Base-by-base conservation (phyloP, 306 rosid genomes). In the Mimosa pudica region DNA sequence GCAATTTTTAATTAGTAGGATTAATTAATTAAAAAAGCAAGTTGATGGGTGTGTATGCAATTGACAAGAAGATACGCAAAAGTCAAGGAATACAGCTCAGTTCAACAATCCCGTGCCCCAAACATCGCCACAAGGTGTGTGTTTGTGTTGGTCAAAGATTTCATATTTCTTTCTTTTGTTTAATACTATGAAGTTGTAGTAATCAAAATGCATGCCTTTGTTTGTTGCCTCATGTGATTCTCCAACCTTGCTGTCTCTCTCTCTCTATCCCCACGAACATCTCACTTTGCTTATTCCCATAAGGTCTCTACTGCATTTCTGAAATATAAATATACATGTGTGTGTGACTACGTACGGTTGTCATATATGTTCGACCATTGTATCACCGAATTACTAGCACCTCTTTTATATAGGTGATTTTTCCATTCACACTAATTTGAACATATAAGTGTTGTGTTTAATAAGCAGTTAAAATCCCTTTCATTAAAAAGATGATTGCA, bases 121-220 rank as follows among this genome's bases (percentile, higher is more conserved):
- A 74, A 86, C 89, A 86, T 77, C 89, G 89, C 71, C 87, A 83
- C 85, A 74, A 83, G 60, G n/a, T 17, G 75, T 86, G 89, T 81
- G 77, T 49, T 83, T 83, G 77, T 86, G 89, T 86, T 86, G 87
- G 87, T 74, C 83, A 82, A 83, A 83, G 83, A 86, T 86, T 81
- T 70, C 1, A 44, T 70, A 2, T 10, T 4, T 65, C 47, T 46
- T 8, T 44, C 36, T 18, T 45, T 70, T 70, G 16, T 65, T 71
- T 79, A 79, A 82, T 76, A 2, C 20, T 1, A 62, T 7, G 33
- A 51, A 0, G 57, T 51, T 60, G 33, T 0, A 16, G 32, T 8
- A 2, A 7, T 32, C 63, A 57, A 18, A 57, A 2, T 35, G 51
- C 24, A 16, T 44, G 36, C 36, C 11, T 9, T 63, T 42, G 18